Conservation (phyloP, 2,329 filamentous ascomycete species). For the Penicillium sp. region DNA sequence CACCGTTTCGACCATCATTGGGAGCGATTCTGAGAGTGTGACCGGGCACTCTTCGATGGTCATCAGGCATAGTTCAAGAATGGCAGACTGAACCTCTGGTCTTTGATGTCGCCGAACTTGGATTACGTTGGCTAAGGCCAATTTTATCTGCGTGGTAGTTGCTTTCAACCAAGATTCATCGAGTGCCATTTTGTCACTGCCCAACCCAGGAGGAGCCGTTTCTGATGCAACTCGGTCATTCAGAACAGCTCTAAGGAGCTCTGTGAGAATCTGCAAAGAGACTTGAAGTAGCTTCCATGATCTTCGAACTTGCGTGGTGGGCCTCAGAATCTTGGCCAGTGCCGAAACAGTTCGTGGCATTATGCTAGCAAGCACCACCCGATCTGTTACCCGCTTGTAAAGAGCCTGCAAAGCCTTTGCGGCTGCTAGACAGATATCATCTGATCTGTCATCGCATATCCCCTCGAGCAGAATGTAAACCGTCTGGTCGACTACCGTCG, state of each 20-base stretch:
- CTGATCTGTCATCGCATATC: constrained; percentile 63
- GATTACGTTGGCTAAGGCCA: constrained; percentile 76
- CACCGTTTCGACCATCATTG: constrained; percentile 78
- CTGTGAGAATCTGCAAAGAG: constrained; percentile 60
- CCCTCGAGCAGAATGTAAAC: constrained; percentile 78
- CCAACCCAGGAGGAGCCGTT: constrained; percentile 23
- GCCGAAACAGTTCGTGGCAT: constrained; percentile 85
- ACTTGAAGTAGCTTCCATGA: constrained; percentile 65
- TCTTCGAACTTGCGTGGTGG: constrained; percentile 62
- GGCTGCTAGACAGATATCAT: constrained; percentile 71
- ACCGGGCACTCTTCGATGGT: constrained; percentile 76
- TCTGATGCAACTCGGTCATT: constrained; percentile 42
- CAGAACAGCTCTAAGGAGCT: constrained; percentile 48
- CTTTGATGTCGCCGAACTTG: constrained; percentile 73
- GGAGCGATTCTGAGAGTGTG: constrained; percentile 68
- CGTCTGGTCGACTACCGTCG: constrained; percentile 79
- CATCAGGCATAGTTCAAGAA: constrained; percentile 71
- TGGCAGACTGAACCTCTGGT: constrained; percentile 65
- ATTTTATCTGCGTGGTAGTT: constrained; percentile 77
- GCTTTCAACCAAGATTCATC: constrained; percentile 72
- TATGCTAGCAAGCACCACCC: constrained; percentile 77
- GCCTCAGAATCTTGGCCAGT: constrained; percentile 72
- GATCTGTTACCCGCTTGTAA: constrained; percentile 66
- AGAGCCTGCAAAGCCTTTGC: constrained; percentile 65
- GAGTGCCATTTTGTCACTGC: constrained; percentile 41